Evolutionary conservation across 78 protist species (phyloP).

Genomic region (Dictyostelium firmibasis): DNA sequence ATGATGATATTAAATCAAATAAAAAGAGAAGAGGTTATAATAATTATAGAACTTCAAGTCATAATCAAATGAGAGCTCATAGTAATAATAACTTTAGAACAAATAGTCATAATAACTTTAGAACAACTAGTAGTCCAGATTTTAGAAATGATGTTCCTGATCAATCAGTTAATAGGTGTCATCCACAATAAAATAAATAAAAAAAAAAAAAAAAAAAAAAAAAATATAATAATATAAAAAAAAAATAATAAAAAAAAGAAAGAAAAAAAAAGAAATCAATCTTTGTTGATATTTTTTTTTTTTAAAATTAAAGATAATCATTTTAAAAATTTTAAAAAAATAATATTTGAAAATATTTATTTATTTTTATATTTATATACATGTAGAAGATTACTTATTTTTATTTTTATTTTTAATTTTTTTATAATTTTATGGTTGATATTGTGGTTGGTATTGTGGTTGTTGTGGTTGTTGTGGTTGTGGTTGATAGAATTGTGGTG

Average conservation of each 20-base stretch:
- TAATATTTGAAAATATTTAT: no score
- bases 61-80: neutral
- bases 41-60: neutral
- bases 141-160: conserved; percentile 9
- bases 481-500: neutral
- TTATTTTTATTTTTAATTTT: neutral
- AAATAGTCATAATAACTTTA: neutral
- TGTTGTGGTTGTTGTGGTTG: neutral
- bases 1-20: neutral
- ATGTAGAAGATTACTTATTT: neutral
- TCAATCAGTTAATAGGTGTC: conserved; percentile 18
- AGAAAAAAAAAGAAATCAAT: no score
- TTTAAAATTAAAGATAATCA: no score
- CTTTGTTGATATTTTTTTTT: no score
- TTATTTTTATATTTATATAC: no score
- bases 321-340: no score
- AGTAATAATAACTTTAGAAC: neutral
- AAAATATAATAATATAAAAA: neutral
- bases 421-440: neutral
- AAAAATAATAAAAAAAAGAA: no score
- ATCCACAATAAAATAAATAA: neutral
- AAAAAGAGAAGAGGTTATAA: neutral
- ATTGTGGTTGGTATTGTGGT: conserved; percentile 26
- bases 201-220: neutral
- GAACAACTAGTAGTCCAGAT: conserved; percentile 5